Evolutionary conservation across 371 early-diverging fungal genomes (phyloP), one percentile per base, ranked within the genome.

Genomic region (Apophysomyces variabilis): DNA sequence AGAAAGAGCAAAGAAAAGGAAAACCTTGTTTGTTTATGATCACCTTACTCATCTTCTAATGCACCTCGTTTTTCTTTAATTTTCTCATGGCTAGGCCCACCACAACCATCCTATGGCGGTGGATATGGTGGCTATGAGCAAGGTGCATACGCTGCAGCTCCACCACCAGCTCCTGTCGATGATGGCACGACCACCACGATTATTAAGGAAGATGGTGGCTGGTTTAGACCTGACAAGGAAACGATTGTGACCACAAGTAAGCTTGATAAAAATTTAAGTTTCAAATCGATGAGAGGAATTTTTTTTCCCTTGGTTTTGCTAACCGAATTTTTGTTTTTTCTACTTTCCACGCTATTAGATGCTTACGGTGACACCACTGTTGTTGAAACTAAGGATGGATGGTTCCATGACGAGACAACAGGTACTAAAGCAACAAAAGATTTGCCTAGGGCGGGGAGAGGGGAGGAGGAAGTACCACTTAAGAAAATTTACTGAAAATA

Each of bases 131-230:
- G 32, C 14, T 64, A 61, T 14, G 62, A 62, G 14, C 35, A 62
- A 32, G 68, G 63, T 54, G 67, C 46, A 13, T 58, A 60, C 38
- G 58, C 58, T 26, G 37, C 46, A 7, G 58, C 67, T 43, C 64
- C 68, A 47, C 56, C 60, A 13, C 18, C 60, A 50, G 16, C 61
- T 45, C 8, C 13, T 1, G 13, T 41, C 11, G 59, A 60, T 12
- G 71, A 69, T 35, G 72, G 60, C 26, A 43, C 56, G n/a, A 70
- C 64, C 6, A 74, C 77, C 3, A 77, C 75, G 12, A 66, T 77
- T 60, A 77, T 75, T 60, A 76, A 76, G 44, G 78, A 80, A 60
- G 78, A 80, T 54, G 73, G 74, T 56, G 76, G 76, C 16, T 72
- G 67, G 62, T 79, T 76, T 69, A 70, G 75, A 32, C 44, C 62